Conservation (phyloP, 129 eudicot genomes). For the Centaurea solstitialis region DNA sequence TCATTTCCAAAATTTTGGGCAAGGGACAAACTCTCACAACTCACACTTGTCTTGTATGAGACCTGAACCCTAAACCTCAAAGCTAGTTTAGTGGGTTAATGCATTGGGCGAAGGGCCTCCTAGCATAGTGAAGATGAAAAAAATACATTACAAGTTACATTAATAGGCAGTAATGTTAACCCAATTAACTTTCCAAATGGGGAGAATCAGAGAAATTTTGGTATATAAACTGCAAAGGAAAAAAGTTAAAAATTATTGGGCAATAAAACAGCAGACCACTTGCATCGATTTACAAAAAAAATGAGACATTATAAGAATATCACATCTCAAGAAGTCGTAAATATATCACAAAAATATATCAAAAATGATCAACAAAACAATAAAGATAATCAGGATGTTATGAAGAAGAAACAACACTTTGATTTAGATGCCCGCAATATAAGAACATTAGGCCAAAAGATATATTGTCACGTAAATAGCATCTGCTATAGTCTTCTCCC, state of each 20-base stretch:
- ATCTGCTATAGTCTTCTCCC: not conserved
- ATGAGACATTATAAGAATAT: not conserved
- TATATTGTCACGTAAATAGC: not conserved
- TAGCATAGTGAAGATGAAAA: not conserved
- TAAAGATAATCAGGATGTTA: not conserved
- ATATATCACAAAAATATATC: not conserved
- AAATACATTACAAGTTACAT: not conserved
- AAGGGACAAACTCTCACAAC: not conserved
- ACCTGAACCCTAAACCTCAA: not conserved
- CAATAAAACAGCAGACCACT: conserved; percentile 5
- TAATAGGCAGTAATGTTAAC: not conserved
- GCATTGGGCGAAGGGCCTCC: not conserved
- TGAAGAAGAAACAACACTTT: not conserved
- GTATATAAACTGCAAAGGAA: not conserved
- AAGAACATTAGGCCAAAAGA: not conserved
- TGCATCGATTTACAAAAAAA: not conserved
- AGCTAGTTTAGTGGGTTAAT: not conserved
- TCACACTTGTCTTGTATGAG: not conserved
- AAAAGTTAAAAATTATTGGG: not conserved
- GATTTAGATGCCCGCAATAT: not conserved
- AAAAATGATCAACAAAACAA: not conserved
- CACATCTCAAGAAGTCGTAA: not conserved
- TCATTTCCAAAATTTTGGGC: not conserved
- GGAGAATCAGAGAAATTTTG: not conserved
- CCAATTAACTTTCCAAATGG: not conserved